Percentiles rank a stretch among this genome's conserved stretches.
phyloP scores from a whole-genome alignment of 2,329 filamentous ascomycete genomes.

The Juglanconis juglandina region DNA sequence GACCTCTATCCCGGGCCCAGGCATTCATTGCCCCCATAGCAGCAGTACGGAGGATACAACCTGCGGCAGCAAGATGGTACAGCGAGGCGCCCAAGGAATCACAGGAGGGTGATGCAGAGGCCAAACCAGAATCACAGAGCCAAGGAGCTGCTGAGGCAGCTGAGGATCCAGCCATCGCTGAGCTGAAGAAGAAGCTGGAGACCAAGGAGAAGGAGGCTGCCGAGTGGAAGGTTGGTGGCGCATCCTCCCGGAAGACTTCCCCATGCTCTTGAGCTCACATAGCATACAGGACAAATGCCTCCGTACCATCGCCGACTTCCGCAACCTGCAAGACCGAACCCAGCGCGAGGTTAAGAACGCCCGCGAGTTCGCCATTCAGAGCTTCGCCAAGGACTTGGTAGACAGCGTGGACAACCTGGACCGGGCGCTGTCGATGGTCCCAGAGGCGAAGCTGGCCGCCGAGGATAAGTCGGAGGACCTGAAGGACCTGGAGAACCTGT shows the following conservation, averaged over 20 bases:
- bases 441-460: slow-evolving; percentile 65
- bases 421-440: slow-evolving; percentile 78
- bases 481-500: slow-evolving; percentile 73
- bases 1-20: slow-evolving; percentile 35
- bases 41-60: slow-evolving; percentile 30
- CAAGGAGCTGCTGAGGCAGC: slow-evolving; percentile 22
- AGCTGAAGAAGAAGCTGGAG: slow-evolving; percentile 51
- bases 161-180: slow-evolving; percentile 30
- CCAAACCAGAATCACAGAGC: slow-evolving; percentile 23
- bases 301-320: slow-evolving; percentile 92
- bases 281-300: slow-evolving; percentile 80
- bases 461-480: slow-evolving; percentile 49
- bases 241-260: background rate
- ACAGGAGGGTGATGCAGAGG: slow-evolving; percentile 27
- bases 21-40: slow-evolving; percentile 34
- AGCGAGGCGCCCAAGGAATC: slow-evolving; percentile 33
- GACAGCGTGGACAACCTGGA: slow-evolving; percentile 97
- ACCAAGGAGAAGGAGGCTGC: slow-evolving; percentile 52
- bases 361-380: slow-evolving; percentile 90
- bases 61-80: slow-evolving; percentile 44
- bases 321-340: slow-evolving; percentile 94
- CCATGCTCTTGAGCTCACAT: slow-evolving; percentile 7
- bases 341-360: slow-evolving; percentile 84
- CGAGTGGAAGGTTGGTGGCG: slow-evolving; percentile 74
- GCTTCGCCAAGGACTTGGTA: slow-evolving; percentile 90